Percentiles rank a stretch among this genome's conserved stretches.
Evolutionary conservation across 306 rosid species (phyloP).

Genomic region (Inga leiocalycina): DNA sequence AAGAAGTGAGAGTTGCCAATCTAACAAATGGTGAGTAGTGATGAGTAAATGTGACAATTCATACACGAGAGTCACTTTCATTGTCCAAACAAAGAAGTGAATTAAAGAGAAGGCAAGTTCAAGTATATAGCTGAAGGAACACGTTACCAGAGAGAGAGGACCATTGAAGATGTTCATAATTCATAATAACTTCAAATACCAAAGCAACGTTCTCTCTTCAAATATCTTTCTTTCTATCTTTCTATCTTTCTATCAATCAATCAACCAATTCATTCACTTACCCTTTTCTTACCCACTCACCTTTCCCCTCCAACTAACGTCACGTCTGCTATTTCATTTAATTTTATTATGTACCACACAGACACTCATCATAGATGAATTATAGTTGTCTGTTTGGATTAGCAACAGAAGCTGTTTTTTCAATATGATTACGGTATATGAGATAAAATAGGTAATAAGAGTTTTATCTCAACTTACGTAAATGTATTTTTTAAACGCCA

Average conservation of each 20-base stretch:
- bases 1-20: too few relatives aligned
- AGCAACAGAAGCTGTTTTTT: too few relatives aligned
- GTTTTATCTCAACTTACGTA: too few relatives aligned
- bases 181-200: not conserved
- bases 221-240: not conserved
- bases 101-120: not conserved
- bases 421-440: too few relatives aligned
- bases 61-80: not conserved
- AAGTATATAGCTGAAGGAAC: not conserved
- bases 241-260: not conserved
- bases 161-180: not conserved
- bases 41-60: not conserved
- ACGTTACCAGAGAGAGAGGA: not conserved
- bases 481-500: too few relatives aligned
- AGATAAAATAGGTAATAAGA: too few relatives aligned
- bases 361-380: too few relatives aligned
- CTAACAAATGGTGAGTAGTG: too few relatives aligned
- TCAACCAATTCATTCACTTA: not conserved
- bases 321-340: not conserved
- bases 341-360: too few relatives aligned
- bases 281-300: not conserved
- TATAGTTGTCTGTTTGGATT: too few relatives aligned
- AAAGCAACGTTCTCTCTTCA: not conserved
- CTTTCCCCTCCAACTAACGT: not conserved
- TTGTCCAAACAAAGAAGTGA: not conserved